A percentile compares a stretch with the other conserved stretches of the same genome.
Conservation (phyloP, 2,329 filamentous ascomycete species). For the Tolypocladium endophyticum region DNA sequence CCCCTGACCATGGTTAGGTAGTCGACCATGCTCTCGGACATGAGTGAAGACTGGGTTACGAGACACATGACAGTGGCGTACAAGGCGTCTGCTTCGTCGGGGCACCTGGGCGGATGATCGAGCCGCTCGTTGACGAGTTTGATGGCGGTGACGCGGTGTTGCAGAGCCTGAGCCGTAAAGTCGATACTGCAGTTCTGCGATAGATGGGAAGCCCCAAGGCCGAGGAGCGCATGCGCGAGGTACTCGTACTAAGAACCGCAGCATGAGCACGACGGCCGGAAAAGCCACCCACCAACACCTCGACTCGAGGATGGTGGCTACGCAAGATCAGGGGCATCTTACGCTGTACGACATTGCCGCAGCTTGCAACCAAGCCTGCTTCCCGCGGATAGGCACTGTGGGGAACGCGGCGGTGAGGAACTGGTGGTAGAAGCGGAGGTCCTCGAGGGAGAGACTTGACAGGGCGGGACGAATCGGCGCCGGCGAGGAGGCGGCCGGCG, state of each 20-base stretch:
- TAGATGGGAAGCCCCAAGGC: slow-evolving; percentile 25
- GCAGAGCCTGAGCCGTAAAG: slow-evolving; percentile 17
- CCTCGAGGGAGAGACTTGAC: slow-evolving; percentile 24
- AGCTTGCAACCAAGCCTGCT: slow-evolving; percentile 21
- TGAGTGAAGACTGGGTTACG: slow-evolving; percentile 22
- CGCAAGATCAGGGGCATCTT: slow-evolving; percentile 2
- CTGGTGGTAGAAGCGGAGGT: slow-evolving; percentile 40
- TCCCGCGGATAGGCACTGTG: slow-evolving; percentile 20
- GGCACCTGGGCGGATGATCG: slow-evolving; percentile 10
- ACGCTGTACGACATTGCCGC: slow-evolving; percentile 24
- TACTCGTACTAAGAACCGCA: slow-evolving; percentile 19
- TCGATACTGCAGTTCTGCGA: slow-evolving; percentile 15
- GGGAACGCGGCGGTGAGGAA: slow-evolving; percentile 32
- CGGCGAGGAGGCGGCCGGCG: not conserved
- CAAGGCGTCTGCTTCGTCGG: slow-evolving; percentile 23
- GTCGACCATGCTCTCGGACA: slow-evolving; percentile 26
- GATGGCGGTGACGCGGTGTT: slow-evolving; percentile 25
- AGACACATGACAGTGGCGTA: slow-evolving; percentile 24
- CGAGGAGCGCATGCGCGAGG: slow-evolving; percentile 25
- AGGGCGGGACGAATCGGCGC: slow-evolving; percentile 4
- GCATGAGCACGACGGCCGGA: not conserved
- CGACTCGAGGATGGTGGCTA: not conserved
- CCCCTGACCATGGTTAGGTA: slow-evolving; percentile 25
- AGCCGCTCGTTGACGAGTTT: slow-evolving; percentile 22
- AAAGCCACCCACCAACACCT: not conserved